Evolutionary conservation across 371 early-diverging fungal species (phyloP).

Genomic region (Mucor velutinosus): DNA sequence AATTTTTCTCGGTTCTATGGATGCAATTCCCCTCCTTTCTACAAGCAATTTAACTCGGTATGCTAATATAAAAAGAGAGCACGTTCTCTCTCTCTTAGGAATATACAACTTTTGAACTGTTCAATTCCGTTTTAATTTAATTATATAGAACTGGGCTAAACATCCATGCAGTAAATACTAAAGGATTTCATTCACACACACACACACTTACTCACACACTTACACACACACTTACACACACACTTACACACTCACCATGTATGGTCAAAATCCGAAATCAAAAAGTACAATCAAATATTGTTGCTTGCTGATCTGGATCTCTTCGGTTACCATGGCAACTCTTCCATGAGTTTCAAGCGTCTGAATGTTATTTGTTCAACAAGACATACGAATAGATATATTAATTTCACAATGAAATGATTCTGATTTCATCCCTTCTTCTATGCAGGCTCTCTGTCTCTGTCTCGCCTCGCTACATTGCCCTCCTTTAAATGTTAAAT

Average conservation of each 20-base stretch:
- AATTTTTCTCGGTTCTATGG: background rate
- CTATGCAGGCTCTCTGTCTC: background rate
- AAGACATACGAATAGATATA: background rate
- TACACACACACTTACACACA: no score
- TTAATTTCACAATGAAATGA: background rate
- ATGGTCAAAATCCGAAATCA: no score
- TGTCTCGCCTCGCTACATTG: background rate
- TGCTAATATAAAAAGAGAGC: background rate
- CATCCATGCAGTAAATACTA: background rate
- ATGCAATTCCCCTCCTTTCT: background rate
- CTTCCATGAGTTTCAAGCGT: background rate
- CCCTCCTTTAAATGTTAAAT: background rate
- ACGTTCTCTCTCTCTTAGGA: background rate
- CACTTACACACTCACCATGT: no score
- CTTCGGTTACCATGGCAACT: background rate
- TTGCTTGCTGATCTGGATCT: background rate
- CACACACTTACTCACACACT: no score
- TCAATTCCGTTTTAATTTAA: background rate
- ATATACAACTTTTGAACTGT: background rate
- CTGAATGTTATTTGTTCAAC: background rate
- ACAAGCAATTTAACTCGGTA: background rate
- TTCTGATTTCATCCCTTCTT: background rate
- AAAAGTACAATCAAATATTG: background rate
- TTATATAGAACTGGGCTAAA: background rate
- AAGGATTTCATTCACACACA: background rate